Evolutionary conservation across 2,329 filamentous ascomycete genomes (phyloP).

Genomic region (Hypoxylon sp.): DNA sequence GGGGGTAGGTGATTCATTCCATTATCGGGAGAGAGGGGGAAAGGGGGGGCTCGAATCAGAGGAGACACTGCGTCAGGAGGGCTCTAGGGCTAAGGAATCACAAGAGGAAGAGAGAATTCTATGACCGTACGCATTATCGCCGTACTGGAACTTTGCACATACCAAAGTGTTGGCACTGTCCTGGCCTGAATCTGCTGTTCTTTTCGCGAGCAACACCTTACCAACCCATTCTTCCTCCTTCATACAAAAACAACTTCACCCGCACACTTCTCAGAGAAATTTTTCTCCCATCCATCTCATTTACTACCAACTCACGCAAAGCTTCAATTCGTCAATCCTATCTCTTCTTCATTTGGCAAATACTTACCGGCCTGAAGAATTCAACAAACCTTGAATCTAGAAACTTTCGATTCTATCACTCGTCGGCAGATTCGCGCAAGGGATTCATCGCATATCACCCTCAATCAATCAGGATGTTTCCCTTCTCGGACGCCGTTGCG

Average conservation of each 20-base stretch:
- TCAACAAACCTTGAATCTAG: neutral
- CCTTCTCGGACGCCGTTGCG: neutral
- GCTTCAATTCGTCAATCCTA: neutral
- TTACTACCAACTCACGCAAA: neutral
- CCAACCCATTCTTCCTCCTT: neutral
- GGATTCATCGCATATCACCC: neutral
- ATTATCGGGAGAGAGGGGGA: neutral
- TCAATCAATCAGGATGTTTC: neutral
- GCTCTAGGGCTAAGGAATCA: neutral
- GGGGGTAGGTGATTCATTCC: neutral
- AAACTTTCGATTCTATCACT: neutral
- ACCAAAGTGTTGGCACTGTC: neutral
- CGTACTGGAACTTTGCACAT: neutral
- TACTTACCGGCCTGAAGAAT: neutral
- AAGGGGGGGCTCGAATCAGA: neutral
- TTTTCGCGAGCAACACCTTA: neutral
- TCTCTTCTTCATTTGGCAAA: neutral
- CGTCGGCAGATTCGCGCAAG: neutral
- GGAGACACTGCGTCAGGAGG: neutral
- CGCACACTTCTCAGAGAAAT: neutral
- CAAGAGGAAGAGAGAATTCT: neutral
- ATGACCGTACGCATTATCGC: constrained; percentile 10
- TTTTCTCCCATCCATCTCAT: neutral
- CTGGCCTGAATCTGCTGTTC: neutral
- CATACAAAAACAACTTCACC: neutral